Conservation (phyloP, 768 basidiomycete species). For the Boletus reticuloceps region DNA sequence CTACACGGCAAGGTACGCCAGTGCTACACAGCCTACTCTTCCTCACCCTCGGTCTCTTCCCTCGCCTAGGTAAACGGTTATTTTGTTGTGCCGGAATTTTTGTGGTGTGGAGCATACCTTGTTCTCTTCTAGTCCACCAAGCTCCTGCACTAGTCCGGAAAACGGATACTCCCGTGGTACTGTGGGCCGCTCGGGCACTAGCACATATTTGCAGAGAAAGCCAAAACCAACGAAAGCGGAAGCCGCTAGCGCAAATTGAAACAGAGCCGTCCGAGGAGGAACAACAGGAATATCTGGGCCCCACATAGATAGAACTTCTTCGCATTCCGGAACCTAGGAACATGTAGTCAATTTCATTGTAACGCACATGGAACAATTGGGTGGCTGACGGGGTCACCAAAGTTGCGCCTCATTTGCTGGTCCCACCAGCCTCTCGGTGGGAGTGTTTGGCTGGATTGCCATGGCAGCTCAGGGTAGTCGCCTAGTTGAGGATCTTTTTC, state of each 20-base stretch:
- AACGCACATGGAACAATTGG: slow-evolving; percentile 6
- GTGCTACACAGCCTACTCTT: slow-evolving; percentile 29
- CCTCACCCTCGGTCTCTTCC: slow-evolving; percentile 31
- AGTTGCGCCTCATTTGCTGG: slow-evolving; percentile 70
- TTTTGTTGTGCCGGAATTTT: neutral
- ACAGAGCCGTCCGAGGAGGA: slow-evolving; percentile 55
- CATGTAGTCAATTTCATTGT: slow-evolving; percentile 12
- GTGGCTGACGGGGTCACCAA: slow-evolving; percentile 67
- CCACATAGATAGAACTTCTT: slow-evolving; percentile 85
- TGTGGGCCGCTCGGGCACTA: slow-evolving; percentile 61
- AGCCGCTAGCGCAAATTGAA: slow-evolving; percentile 61
- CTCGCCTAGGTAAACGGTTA: slow-evolving; percentile 33
- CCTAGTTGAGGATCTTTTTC: slow-evolving; percentile 65
- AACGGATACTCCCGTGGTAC: slow-evolving; percentile 76
- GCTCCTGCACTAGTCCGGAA: slow-evolving; percentile 68
- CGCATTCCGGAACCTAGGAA: slow-evolving; percentile 70
- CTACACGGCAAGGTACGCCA: neutral
- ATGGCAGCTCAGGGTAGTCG: slow-evolving; percentile 72
- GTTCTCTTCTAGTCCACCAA: slow-evolving; percentile 76
- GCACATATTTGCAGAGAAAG: slow-evolving; percentile 50
- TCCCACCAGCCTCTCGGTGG: slow-evolving; percentile 75
- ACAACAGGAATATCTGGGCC: slow-evolving; percentile 74
- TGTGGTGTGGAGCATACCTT: slow-evolving; percentile 48
- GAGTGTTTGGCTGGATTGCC: slow-evolving; percentile 61
- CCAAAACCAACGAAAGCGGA: slow-evolving; percentile 65